Evolutionary conservation across 768 basidiomycete genomes (phyloP), one percentile per base, ranked within the genome.

Genomic region (Amanita jacksonii): DNA sequence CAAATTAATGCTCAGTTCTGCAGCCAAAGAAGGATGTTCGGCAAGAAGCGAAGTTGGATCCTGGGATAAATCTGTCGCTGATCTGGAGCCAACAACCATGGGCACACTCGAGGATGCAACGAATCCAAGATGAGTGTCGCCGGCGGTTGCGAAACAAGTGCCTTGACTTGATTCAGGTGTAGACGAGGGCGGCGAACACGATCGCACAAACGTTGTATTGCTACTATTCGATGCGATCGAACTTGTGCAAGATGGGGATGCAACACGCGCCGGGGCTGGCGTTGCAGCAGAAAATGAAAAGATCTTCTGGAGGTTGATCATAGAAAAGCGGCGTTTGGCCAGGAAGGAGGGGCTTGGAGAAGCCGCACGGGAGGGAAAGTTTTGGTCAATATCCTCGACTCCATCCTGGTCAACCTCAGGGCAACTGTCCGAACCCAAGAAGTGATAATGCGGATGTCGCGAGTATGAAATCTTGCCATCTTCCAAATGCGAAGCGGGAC

Each of bases 311-410:
- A 71, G 50, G 36, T 57, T 66, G 43, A 65, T 57, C 48, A 57
- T 59, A 23, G 68, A 69, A 47, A 69, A 67, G 8, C 62, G 58
- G 22, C 63, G 60, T 38, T 52, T 58, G 38, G 44, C 56, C n/a
- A 60, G 53, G 45, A 52, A 46, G 15, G 64, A 61, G n/a, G 60
- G 61, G 32, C 57, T 59, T 5, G 66, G 65, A 20, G 64, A 67
- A 18, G 57, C 46, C 25, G 64, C 57, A 44, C 57, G 59, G 23
- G 52, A 40, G 35, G 51, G 46, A 19, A 32, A 38, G 0, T 3
- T 30, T 31, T 8, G 23, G 16, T 13, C 25, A 19, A 9, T 25
- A 3, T 18, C 36, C 24, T 45, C 23, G 16, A 38, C 28, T 12
- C 27, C 24, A 23, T 22, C 44, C 15, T 19, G 44, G 15, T 28